A percentile compares a stretch with the other conserved stretches of the same genome.
Evolutionary conservation across 1,139 yeast species (phyloP).

Genomic region (Spathaspora sp.): DNA sequence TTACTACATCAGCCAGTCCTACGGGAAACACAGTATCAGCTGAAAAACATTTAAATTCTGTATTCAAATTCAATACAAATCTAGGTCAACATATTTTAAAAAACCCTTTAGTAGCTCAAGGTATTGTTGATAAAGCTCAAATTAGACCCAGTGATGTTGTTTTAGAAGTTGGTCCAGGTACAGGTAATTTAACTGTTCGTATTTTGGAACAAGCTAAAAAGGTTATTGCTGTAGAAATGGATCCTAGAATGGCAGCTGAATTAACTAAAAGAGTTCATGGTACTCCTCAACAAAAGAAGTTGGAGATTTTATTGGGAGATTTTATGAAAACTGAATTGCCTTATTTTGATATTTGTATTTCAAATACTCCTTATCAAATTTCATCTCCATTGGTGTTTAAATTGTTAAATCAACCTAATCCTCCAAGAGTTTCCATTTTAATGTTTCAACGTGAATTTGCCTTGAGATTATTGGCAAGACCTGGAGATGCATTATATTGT

Average conservation of each 20-base stretch:
- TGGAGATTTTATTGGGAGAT: slow-evolving; percentile 91
- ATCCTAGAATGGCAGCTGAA: slow-evolving; percentile 99
- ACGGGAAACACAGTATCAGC: slow-evolving; percentile 57
- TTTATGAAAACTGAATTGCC: slow-evolving; percentile 95
- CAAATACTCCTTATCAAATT: slow-evolving; percentile 96
- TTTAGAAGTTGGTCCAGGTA: slow-evolving; percentile 98
- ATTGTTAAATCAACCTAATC: slow-evolving; percentile 83
- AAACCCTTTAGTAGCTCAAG: slow-evolving; percentile 96
- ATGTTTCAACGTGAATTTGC: slow-evolving; percentile 99
- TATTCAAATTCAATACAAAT: slow-evolving; percentile 93
- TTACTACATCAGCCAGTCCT: slow-evolving; percentile 40
- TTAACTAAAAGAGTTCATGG: slow-evolving; percentile 97
- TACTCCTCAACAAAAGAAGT: slow-evolving; percentile 85
- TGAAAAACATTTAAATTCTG: slow-evolving; percentile 73
- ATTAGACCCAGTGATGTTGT: slow-evolving; percentile 91
- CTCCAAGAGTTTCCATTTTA: slow-evolving; percentile 91
- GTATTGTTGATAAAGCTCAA: slow-evolving; percentile 94
- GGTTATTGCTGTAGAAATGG: slow-evolving; percentile 96
- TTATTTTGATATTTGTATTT: slow-evolving; percentile 91
- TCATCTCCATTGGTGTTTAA: slow-evolving; percentile 96
- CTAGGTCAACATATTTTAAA: slow-evolving; percentile 96
- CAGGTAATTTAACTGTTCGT: slow-evolving; percentile 94
- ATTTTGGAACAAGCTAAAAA: slow-evolving; percentile 89
- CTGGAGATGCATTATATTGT: slow-evolving; percentile 91
- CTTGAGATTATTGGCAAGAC: slow-evolving; percentile 85